Evolutionary conservation across 139 green algal genomes (phyloP), one percentile per base, ranked within the genome.

Genomic region (Haematococcus lacustris): DNA sequence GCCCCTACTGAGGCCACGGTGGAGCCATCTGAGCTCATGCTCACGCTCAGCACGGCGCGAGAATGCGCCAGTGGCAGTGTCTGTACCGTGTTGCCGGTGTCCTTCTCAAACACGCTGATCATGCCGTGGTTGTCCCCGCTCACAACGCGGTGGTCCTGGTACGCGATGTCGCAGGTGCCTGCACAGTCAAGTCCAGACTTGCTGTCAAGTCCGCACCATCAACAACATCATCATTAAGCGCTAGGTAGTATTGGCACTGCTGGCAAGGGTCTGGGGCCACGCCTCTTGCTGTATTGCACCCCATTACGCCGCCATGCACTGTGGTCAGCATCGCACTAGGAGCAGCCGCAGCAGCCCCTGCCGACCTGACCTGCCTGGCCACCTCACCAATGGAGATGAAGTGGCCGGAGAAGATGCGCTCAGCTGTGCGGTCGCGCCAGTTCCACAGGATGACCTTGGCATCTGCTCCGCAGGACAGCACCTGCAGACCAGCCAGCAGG

Each of bases 321-420:
- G n/a, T n/a, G n/a, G n/a, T n/a, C n/a, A n/a, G n/a, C n/a, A n/a
- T n/a, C n/a, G n/a, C n/a, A n/a, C n/a, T n/a, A n/a, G n/a, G n/a
- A n/a, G n/a, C n/a, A n/a, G n/a, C n/a, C n/a, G n/a, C n/a, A n/a
- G n/a, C n/a, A n/a, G n/a, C n/a, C n/a, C n/a, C n/a, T n/a, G n/a
- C n/a, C n/a, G n/a, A n/a, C n/a, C n/a, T n/a, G n/a, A n/a, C n/a
- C n/a, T n/a, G n/a, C n/a, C n/a, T n/a, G n/a, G n/a, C n/a, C n/a
- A n/a, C n/a, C n/a, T n/a, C n/a, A n/a, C n/a, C 76, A 34, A 85
- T 76, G 47, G 71, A 77, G 32, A 85, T 74, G 73, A 85, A 85
- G 75, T 85, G 79, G 40, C 79, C 79, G n/a, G 70, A 77, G 79
- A 78, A 85, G 70, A 85, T 82, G n/a, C 75, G 73, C 25, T 68